A percentile compares a stretch with the other conserved stretches of the same genome.
These are phyloP conservation scores for Blastomyces gilchristii DNA, from an alignment of 2,329 filamentous ascomycete genomes.

Conservation along the genomic window DNA sequence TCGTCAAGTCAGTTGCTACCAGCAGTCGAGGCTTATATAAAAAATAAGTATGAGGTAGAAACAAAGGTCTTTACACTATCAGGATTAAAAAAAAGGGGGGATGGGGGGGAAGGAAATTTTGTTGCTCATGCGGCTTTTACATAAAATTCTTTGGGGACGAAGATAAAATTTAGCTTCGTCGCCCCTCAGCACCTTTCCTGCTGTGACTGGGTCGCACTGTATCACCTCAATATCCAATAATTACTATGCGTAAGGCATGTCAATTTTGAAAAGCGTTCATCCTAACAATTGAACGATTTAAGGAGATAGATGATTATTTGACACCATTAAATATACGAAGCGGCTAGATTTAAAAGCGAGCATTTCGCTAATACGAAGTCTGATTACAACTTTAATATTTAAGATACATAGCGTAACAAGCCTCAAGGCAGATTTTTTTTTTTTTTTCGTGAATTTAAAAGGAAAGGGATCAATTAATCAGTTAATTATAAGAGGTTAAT, in stretches of 20 bases:
- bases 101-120: background rate
- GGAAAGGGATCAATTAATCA: background rate
- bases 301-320: background rate
- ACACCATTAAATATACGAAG: background rate
- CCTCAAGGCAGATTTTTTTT: background rate
- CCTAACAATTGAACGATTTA: background rate
- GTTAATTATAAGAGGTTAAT: background rate
- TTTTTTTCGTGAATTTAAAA: background rate
- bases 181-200: background rate
- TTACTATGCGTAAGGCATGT: too few species aligned
- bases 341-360: too few species aligned
- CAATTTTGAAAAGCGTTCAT: too few species aligned
- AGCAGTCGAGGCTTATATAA: background rate
- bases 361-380: too few species aligned
- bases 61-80: background rate
- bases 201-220: background rate
- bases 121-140: background rate
- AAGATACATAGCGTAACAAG: background rate
- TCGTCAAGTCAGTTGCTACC: background rate
- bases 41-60: background rate
- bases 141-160: background rate
- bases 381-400: background rate
- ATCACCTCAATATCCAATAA: background rate
- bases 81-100: background rate
- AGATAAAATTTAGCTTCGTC: background rate